A percentile compares a stretch with the other conserved stretches of the same genome.
These are phyloP conservation scores for Cydonia oblonga DNA, from an alignment of 331 rosid species.

Conservation along the genomic window DNA sequence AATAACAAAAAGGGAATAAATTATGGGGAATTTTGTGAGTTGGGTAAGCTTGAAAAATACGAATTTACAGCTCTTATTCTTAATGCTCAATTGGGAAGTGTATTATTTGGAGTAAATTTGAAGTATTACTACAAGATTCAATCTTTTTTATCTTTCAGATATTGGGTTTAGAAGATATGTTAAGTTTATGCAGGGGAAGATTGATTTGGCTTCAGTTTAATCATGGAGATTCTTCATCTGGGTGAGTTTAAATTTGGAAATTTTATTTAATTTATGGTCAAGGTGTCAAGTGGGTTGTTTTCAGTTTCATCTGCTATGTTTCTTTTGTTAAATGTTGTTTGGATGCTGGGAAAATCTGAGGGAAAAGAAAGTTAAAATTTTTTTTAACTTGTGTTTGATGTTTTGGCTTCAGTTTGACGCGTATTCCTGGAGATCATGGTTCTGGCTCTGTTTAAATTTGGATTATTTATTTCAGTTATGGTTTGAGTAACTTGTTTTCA, in stretches of 20 bases:
- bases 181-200: background rate
- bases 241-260: slow-evolving; percentile 10
- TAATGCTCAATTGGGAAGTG: slow-evolving; percentile 9
- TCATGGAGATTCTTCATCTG: slow-evolving; percentile 13
- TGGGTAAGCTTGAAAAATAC: slow-evolving; percentile 18
- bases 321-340: background rate
- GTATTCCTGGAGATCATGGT: background rate
- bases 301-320: background rate
- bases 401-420: slow-evolving; percentile 2
- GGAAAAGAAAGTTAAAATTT: background rate
- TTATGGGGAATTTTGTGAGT: background rate
- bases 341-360: slow-evolving; percentile 10
- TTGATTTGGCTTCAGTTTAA: slow-evolving; percentile 15
- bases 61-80: slow-evolving; percentile 27
- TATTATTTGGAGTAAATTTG: background rate
- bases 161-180: background rate
- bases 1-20: background rate
- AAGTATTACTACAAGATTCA: background rate
- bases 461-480: background rate
- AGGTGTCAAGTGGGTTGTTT: background rate
- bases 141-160: background rate
- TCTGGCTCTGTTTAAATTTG: slow-evolving; percentile 18
- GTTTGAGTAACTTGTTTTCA: background rate
- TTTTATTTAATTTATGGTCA: background rate
- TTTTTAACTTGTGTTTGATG: background rate